Base-by-base conservation (phyloP, 2,329 filamentous ascomycete genomes). In the Colletotrichum sp. region DNA sequence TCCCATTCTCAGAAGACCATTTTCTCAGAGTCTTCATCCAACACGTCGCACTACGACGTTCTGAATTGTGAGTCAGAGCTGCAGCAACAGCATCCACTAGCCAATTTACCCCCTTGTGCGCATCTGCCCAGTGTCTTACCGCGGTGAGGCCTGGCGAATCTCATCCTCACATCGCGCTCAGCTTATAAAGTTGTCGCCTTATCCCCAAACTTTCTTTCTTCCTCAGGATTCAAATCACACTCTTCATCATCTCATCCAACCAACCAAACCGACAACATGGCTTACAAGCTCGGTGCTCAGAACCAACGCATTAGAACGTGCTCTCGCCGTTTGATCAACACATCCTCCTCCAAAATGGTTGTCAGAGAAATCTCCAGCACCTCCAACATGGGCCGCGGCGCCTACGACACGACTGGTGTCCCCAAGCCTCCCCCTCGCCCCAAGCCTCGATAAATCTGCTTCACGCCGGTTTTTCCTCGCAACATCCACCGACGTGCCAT, bases 371-470 rank as follows among this genome's bases (percentile, higher is more conserved):
- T 82, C 59, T 77, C 76, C 68, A 81, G 79, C 77, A 80, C 82
- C 66, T 81, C 79, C 83, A 88, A 89, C 82, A 89, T 89, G 87
- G 88, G 87, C 77, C 85, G 88, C 74, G 88, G 88, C 75, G 88
- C 87, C 78, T 90, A 90, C 80, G 88, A 90, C 79, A 89, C 87
- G 78, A 89, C 88, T 29, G 87, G 87, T 63, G 83, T 89, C 29
- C 83, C 85, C 74, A 89, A 89, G 83, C 88, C 88, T 72, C 85
- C 85, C 32, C 86, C 85, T 70, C 84, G 83, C 67, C 86, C 86
- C 68, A 84, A 85, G 81, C 85, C 84, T 71, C 83, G 79, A 80
- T 87, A 83, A 85, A 77, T 66, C 65, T 19, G 34, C 63, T 27
- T 44, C 65, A 34, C 25, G 34, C 61, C 22, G 25, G 27, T 34